Conservation (phyloP, 805 yeast genomes). For the Ogataea neopini region DNA sequence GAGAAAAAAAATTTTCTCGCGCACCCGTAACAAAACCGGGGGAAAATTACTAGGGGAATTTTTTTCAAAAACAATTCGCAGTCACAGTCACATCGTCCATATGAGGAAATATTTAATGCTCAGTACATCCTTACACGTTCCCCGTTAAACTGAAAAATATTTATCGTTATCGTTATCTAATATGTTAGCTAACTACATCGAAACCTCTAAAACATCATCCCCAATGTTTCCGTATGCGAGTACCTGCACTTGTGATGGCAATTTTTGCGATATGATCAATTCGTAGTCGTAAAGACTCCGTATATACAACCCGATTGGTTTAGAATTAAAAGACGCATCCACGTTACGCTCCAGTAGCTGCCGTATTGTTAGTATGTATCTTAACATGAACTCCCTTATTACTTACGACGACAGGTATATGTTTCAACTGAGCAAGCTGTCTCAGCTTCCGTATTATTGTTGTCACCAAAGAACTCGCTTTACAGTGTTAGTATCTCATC, state of each 20-base stretch:
- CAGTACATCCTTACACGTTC: constrained; percentile 5
- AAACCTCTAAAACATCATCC: background rate
- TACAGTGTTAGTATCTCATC: too few species aligned
- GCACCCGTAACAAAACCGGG: background rate
- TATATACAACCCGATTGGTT: constrained; percentile 23
- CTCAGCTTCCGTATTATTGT: constrained; percentile 24
- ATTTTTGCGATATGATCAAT: constrained; percentile 10
- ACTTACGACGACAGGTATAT: constrained; percentile 27
- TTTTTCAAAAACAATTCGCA: constrained; percentile 12
- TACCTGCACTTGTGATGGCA: background rate
- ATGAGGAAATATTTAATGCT: background rate
- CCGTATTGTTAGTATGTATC: too few species aligned
- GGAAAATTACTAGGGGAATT: constrained; percentile 1
- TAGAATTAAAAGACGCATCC: constrained; percentile 18
- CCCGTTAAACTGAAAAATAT: background rate
- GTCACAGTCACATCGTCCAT: constrained; percentile 12
- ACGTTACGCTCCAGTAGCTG: constrained; percentile 21
- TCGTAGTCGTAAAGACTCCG: constrained; percentile 27
- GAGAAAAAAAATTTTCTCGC: constrained; percentile 9
- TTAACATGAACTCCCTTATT: constrained; percentile 7
- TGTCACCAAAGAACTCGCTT: constrained; percentile 24
- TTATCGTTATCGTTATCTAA: constrained; percentile 2
- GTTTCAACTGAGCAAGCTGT: constrained; percentile 22
- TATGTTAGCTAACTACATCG: background rate
- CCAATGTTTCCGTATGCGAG: constrained; percentile 9